Evolutionary conservation across 805 yeast species (phyloP), one percentile per base, ranked within the genome.

Genomic region (Zygosaccharomyces pseudorouxii): DNA sequence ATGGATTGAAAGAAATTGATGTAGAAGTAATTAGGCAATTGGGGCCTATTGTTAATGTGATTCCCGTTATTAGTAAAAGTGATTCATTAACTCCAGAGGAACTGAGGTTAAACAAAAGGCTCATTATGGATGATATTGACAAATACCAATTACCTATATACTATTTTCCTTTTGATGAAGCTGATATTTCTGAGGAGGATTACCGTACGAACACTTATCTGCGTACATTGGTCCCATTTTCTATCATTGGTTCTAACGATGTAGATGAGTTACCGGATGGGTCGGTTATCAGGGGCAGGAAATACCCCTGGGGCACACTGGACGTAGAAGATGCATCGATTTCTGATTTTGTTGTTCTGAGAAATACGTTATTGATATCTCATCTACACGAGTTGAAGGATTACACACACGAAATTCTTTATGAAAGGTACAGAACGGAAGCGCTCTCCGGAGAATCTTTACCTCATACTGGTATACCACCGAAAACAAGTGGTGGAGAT

Each of bases 381-480:
- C 96, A 89, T 69, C 76, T 89, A 68, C 83, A 83, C 64, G 97
- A 89, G 63, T 80, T 89, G 68, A 88, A 88, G 70, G 97, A 89
- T 59, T 76, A 79, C 60, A 89, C 97, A 6, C 95, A 86, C 65
- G 96, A 89, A 64, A 77, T 82, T 36, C 72, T 89, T 54, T 89
- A 89, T 67, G 97, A 89, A 68, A 83, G 82, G 63, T 89, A 89
- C 70, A 83, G 97, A 76, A 86, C 96, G 8, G 89, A 82, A 61
- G 89, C 90, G 14, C 76, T 86, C 54, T 81, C 88, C 25, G 83
- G 86, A 27, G 84, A 80, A 51, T 45, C 57, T 3, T 46, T 49
- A 3, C 38, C 54, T n/a, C 45, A 48, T 31, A 45, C 46, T 18
- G 41, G 46, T 11, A 41, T 45, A 19, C 23, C 71, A 74, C 54